These are phyloP conservation scores for Westerdykella ornata DNA, from an alignment of 2,329 filamentous ascomycete species.

Conservation along the genomic window DNA sequence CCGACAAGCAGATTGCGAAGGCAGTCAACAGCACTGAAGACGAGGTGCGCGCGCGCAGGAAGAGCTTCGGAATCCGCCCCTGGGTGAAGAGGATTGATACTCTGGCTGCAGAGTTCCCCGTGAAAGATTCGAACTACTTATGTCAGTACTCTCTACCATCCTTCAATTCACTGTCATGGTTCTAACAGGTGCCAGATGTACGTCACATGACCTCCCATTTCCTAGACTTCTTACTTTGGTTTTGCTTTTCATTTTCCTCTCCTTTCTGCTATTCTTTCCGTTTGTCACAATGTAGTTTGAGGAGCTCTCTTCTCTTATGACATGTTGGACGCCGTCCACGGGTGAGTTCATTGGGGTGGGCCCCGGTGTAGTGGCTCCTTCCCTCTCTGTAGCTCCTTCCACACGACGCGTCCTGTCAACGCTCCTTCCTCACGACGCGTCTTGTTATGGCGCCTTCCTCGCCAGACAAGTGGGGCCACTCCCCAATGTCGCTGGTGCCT, in stretches of 20 bases:
- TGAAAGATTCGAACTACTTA: slow-evolving; percentile 80
- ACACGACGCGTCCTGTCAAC: too few relatives aligned
- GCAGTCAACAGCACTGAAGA: slow-evolving; percentile 83
- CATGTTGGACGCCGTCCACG: too few relatives aligned
- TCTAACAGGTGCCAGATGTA: slow-evolving; percentile 4
- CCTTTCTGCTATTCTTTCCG: background rate
- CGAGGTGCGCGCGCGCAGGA: slow-evolving; percentile 76
- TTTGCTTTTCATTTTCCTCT: slow-evolving; percentile 1
- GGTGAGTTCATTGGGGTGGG: too few relatives aligned
- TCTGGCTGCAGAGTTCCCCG: slow-evolving; percentile 91
- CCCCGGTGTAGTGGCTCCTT: too few relatives aligned
- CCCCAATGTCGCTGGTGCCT: too few relatives aligned
- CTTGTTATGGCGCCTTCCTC: too few relatives aligned
- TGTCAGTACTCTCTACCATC: too few relatives aligned
- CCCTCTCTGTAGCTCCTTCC: too few relatives aligned
- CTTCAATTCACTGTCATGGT: background rate
- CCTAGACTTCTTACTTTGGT: background rate
- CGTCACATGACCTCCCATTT: background rate
- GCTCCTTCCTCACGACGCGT: too few relatives aligned
- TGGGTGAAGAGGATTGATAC: slow-evolving; percentile 99
- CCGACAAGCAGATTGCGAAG: slow-evolving; percentile 85
- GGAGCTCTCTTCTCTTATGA: too few relatives aligned
- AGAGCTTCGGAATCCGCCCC: slow-evolving; percentile 80
- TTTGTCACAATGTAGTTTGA: too few relatives aligned
- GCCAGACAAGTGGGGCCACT: too few relatives aligned